These are phyloP conservation scores for Fraxinus albicans DNA, from an alignment of 305 asterid genomes.

Conservation along the genomic window DNA sequence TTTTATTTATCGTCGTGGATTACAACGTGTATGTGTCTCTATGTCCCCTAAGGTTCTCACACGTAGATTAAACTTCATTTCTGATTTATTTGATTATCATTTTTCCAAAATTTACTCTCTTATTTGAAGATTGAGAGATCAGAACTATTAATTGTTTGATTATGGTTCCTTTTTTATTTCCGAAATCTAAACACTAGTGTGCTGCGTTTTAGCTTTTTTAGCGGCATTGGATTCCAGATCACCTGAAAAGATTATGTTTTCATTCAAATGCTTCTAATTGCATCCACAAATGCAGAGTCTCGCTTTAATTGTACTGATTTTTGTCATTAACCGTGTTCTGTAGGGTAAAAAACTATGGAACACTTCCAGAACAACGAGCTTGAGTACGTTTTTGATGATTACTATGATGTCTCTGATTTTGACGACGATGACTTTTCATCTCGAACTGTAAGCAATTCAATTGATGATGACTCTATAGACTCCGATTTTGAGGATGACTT, in stretches of 20 bases:
- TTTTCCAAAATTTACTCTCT: not conserved
- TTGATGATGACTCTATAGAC: conserved; percentile 40
- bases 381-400: conserved; percentile 51
- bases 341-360: conserved; percentile 37
- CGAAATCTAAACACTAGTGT: not conserved
- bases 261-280: not conserved
- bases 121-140: not conserved
- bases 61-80: not conserved
- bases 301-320: not conserved
- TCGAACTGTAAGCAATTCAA: conserved; percentile 22
- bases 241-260: not conserved
- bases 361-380: conserved; percentile 53
- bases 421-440: conserved; percentile 38
- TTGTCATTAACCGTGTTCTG: conserved; percentile 4
- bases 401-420: conserved; percentile 40
- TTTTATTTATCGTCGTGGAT: not conserved
- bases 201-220: not conserved
- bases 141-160: not conserved
- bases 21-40: not conserved
- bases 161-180: not conserved
- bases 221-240: not conserved
- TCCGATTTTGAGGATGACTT: conserved; percentile 72
- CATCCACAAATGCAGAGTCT: not conserved
- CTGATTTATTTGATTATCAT: not conserved
- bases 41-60: not conserved